These are phyloP conservation scores for Metschnikowia cubensis DNA, from an alignment of 805 yeast genomes.

Conservation along the genomic window DNA sequence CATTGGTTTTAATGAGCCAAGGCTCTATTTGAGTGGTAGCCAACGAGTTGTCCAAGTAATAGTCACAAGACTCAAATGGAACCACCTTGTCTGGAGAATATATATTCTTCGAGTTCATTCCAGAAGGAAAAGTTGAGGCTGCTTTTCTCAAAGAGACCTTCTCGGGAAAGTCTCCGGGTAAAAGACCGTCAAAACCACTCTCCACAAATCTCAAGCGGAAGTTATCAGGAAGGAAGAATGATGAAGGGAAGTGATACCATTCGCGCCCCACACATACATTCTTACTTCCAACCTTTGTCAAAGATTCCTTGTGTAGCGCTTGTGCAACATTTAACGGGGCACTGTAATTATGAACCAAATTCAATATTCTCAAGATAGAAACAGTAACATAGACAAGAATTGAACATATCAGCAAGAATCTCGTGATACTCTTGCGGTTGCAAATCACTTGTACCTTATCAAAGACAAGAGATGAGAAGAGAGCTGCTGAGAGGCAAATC, in stretches of 20 bases:
- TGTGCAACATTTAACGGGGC: conserved; percentile 66
- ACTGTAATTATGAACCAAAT: conserved; percentile 61
- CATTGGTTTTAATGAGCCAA: conserved; percentile 7
- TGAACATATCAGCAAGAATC: conserved; percentile 16
- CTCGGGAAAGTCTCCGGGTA: conserved; percentile 83
- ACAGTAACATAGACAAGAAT: conserved; percentile 29
- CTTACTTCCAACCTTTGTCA: conserved; percentile 16
- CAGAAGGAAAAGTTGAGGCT: conserved; percentile 50
- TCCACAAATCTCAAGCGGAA: conserved; percentile 63
- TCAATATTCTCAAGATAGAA: conserved; percentile 49
- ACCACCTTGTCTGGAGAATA: conserved; percentile 59
- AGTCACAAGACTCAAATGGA: conserved; percentile 55
- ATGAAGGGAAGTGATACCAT: conserved; percentile 90
- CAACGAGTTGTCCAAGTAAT: conserved; percentile 59
- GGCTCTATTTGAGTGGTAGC: conserved; percentile 42
- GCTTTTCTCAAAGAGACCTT: conserved; percentile 14
- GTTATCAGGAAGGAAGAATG: conserved; percentile 69
- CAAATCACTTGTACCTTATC: conserved; percentile 1
- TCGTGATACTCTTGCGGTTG: conserved; percentile 5
- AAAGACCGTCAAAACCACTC: conserved; percentile 79
- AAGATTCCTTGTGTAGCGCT: conserved; percentile 27
- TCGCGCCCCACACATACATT: conserved; percentile 90
- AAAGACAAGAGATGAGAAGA: conserved; percentile 30
- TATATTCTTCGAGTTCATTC: conserved; percentile 72
- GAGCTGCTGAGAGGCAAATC: conserved; percentile 58